A percentile compares a stretch with the other conserved stretches of the same genome.
These are phyloP conservation scores for Cercophora samala DNA, from an alignment of 495 filamentous ascomycete species.

Conservation along the genomic window DNA sequence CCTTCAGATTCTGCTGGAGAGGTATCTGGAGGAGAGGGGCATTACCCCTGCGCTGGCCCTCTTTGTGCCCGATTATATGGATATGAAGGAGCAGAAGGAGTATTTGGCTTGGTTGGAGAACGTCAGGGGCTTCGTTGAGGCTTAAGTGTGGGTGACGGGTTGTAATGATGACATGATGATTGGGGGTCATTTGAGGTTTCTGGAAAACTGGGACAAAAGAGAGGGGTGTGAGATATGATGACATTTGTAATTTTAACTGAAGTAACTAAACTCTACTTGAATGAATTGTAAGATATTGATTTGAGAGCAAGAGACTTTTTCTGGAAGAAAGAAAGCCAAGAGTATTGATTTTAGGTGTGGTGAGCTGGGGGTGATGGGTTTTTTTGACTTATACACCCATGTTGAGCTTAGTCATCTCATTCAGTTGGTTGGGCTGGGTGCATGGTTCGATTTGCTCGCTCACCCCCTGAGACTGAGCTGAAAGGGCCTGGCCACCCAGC, in stretches of 20 bases:
- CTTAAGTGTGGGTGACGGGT: constrained; percentile 40
- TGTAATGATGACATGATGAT: background rate
- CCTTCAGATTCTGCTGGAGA: constrained; percentile 84
- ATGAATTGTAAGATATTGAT: background rate
- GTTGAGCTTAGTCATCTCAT: background rate
- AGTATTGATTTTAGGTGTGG: background rate
- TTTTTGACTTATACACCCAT: background rate
- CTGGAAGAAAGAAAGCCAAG: background rate
- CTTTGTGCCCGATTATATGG: constrained; percentile 94
- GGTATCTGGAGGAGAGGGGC: constrained; percentile 91
- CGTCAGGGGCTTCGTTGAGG: constrained; percentile 72
- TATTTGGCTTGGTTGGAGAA: constrained; percentile 87
- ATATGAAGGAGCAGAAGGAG: constrained; percentile 98
- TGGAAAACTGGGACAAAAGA: background rate
- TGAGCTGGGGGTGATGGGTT: background rate
- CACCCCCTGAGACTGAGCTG: background rate
- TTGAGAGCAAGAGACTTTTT: no score
- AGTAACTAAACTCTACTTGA: background rate
- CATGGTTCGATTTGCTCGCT: background rate
- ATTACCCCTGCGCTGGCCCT: constrained; percentile 82
- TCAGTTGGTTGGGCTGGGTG: background rate
- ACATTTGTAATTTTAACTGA: constrained; percentile 17
- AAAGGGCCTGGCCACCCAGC: background rate
- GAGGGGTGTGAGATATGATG: background rate
- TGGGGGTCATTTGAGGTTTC: background rate